Evolutionary conservation across 352 stramenopile genomes (phyloP).

Genomic region (Globisporangium cederbergense): DNA sequence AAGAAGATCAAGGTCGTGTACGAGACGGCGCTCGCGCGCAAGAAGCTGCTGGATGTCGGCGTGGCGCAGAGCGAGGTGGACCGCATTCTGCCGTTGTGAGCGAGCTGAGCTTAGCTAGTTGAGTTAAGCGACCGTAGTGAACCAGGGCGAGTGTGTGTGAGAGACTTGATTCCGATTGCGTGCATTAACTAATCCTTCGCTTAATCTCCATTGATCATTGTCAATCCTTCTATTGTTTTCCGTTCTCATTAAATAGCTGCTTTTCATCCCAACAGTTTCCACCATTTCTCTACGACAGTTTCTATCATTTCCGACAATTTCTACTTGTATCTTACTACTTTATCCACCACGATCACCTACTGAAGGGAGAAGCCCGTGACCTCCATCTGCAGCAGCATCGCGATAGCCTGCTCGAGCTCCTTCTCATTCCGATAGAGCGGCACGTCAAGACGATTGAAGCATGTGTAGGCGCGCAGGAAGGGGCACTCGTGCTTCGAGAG

Average conservation of each 20-base stretch:
- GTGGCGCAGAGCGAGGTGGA: conserved; percentile 19
- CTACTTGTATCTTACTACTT: conserved; percentile 2
- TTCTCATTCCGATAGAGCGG: conserved; percentile 84
- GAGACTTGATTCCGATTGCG: not conserved
- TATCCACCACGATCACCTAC: conserved; percentile 18
- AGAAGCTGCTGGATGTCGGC: conserved; percentile 39
- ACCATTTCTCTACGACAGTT: conserved; percentile 1
- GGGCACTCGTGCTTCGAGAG: conserved; percentile 26
- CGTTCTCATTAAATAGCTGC: conserved; percentile 1
- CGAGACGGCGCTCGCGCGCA: conserved; percentile 30
- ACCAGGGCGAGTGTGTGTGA: not conserved
- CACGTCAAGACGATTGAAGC: conserved; percentile 76
- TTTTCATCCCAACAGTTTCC: not conserved
- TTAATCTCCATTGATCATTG: not conserved
- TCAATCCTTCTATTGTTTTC: not conserved
- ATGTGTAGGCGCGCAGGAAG: conserved; percentile 33
- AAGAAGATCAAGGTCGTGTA: conserved; percentile 21
- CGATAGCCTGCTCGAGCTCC: conserved; percentile 84
- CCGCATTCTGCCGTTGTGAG: conserved; percentile 19
- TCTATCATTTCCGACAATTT: conserved; percentile 2
- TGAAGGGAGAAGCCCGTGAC: conserved; percentile 90
- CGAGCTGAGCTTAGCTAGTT: not conserved
- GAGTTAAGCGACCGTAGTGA: not conserved
- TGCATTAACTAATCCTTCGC: not conserved
- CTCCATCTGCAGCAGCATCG: conserved; percentile 87